Percentiles rank a stretch among this genome's conserved stretches.
Conservation (phyloP, 805 yeast genomes). For the Jamesozyma gamospora region DNA sequence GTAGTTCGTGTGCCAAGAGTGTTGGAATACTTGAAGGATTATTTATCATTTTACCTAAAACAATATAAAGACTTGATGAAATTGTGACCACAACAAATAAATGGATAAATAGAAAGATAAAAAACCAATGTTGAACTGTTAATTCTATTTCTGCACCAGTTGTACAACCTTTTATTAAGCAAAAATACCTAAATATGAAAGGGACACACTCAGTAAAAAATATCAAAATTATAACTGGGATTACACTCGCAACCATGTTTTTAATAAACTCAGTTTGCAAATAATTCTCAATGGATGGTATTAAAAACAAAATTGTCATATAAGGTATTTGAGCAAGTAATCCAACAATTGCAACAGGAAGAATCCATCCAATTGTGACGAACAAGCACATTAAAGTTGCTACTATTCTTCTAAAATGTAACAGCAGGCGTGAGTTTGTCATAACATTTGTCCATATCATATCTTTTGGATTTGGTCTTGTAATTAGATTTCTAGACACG, state of each 20-base stretch:
- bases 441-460: slow-evolving; percentile 60
- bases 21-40: slow-evolving; percentile 67
- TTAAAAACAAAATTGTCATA: slow-evolving; percentile 32
- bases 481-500: slow-evolving; percentile 33
- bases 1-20: slow-evolving; percentile 65
- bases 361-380: slow-evolving; percentile 58
- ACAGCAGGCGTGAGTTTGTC: slow-evolving; percentile 30
- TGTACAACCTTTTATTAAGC: slow-evolving; percentile 45
- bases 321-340: slow-evolving; percentile 65
- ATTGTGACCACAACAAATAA: slow-evolving; percentile 76
- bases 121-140: slow-evolving; percentile 72
- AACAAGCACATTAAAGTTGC: slow-evolving; percentile 39
- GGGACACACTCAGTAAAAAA: slow-evolving; percentile 56
- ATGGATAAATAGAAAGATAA: slow-evolving; percentile 69
- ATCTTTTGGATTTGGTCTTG: slow-evolving; percentile 56
- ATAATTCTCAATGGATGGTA: slow-evolving; percentile 41
- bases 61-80: slow-evolving; percentile 64
- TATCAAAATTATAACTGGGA: slow-evolving; percentile 60
- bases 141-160: slow-evolving; percentile 56
- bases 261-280: slow-evolving; percentile 43
- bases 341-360: slow-evolving; percentile 78
- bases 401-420: slow-evolving; percentile 31
- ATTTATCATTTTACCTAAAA: slow-evolving; percentile 50
- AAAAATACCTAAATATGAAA: slow-evolving; percentile 42
- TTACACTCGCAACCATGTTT: slow-evolving; percentile 46